Evolutionary conservation across 495 filamentous ascomycete genomes (phyloP).

Genomic region (Talaromyces thailandensis): DNA sequence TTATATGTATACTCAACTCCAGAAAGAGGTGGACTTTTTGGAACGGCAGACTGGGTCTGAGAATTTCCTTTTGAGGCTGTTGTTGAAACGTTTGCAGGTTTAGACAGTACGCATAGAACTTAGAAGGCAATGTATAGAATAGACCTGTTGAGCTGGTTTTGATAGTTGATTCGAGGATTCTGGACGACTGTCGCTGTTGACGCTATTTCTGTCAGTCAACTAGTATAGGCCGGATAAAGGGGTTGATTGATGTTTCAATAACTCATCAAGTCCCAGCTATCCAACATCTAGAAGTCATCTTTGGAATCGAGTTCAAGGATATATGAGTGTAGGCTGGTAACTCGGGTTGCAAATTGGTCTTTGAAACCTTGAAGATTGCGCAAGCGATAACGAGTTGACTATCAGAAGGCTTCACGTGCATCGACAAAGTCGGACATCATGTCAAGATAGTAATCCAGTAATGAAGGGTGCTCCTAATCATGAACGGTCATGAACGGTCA

Average conservation of each 20-base stretch:
- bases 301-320: too few relatives aligned
- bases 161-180: background rate
- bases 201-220: background rate
- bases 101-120: background rate
- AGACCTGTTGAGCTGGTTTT: background rate
- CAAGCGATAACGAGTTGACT: background rate
- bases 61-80: slow-evolving; percentile 15
- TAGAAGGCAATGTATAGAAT: background rate
- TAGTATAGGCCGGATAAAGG: background rate
- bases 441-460: background rate
- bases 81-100: slow-evolving; percentile 7
- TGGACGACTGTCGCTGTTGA: background rate
- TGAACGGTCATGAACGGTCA: background rate
- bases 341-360: background rate
- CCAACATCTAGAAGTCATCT: background rate
- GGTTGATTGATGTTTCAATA: background rate
- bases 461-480: background rate
- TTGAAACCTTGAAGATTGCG: background rate
- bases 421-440: background rate
- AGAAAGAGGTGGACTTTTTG: slow-evolving; percentile 1
- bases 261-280: background rate
- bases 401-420: background rate
- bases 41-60: slow-evolving; percentile 8
- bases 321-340: background rate
- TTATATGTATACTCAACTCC: slow-evolving; percentile 7